These are phyloP conservation scores for Penicillium canescens DNA, from an alignment of 495 filamentous ascomycete genomes.

Conservation along the genomic window DNA sequence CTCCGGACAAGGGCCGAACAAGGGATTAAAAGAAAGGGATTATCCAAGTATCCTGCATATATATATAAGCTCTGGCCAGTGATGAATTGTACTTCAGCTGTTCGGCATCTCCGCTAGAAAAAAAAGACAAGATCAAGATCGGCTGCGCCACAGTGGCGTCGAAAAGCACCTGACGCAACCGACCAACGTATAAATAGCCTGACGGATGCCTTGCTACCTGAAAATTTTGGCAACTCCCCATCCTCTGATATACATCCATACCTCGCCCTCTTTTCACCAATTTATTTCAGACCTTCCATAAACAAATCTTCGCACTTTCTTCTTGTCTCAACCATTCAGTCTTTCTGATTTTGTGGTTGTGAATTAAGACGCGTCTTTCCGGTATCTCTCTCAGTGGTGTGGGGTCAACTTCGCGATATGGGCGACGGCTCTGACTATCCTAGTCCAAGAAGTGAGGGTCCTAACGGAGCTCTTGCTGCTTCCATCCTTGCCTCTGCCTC, in stretches of 20 bases:
- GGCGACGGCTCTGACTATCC: constrained; percentile 54
- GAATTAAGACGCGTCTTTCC: constrained; percentile 23
- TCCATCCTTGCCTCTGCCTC: constrained; percentile 41
- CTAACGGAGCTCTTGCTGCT: constrained; percentile 35
- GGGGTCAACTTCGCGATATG: constrained; percentile 43
- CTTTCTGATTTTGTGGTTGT: constrained; percentile 6
- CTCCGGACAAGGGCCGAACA: too few relatives aligned
- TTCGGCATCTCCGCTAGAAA: constrained; percentile 12
- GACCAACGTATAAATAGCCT: constrained; percentile 13
- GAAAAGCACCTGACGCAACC: not conserved
- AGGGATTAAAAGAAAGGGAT: constrained; percentile 1
- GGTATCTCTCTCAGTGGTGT: constrained; percentile 34
- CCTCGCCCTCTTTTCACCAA: not conserved
- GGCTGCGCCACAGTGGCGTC: constrained; percentile 16
- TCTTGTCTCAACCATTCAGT: not conserved
- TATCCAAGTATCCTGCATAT: constrained; percentile 7
- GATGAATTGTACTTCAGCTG: constrained; percentile 6
- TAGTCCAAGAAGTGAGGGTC: constrained; percentile 52
- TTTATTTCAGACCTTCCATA: constrained; percentile 12
- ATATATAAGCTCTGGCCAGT: constrained; percentile 9
- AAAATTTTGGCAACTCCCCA: constrained; percentile 34
- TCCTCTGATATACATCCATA: constrained; percentile 7
- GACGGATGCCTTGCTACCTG: constrained; percentile 33
- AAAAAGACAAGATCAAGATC: not conserved
- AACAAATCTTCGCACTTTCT: not conserved